Evolutionary conservation across 179 eudicot species (phyloP).

Genomic region (Pouteria campechiana): DNA sequence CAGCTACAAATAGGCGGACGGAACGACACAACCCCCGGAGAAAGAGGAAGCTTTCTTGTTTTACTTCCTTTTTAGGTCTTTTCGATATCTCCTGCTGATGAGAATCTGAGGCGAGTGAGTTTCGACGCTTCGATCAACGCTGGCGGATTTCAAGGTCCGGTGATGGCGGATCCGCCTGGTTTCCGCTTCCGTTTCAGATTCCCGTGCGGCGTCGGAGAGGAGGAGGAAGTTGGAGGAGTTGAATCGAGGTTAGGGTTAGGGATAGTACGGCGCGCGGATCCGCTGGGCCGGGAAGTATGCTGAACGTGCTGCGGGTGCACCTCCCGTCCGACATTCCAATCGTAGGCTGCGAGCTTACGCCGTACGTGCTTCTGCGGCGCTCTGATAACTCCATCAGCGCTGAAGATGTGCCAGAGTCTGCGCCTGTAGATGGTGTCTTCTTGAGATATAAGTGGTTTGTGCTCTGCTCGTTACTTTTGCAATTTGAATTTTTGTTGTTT

Average conservation of each 20-base stretch:
- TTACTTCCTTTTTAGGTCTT: background rate
- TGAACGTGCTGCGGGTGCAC: conserved; percentile 82
- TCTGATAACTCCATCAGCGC: conserved; percentile 44
- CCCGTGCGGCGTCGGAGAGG: conserved; percentile 1
- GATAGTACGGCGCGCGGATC: conserved; percentile 5
- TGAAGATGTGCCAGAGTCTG: conserved; percentile 66
- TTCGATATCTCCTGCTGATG: background rate
- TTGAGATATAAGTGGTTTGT: conserved; percentile 88
- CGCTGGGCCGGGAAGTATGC: conserved; percentile 38
- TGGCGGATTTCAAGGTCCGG: conserved; percentile 41
- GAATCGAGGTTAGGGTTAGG: conserved; percentile 16
- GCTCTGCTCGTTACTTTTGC: background rate
- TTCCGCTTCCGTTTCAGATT: conserved; percentile 22
- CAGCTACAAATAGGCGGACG: no score
- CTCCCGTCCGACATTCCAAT: conserved; percentile 98
- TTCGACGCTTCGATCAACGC: conserved; percentile 24
- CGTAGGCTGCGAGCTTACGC: conserved; percentile 93
- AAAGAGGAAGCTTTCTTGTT: background rate
- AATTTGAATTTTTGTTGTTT: background rate
- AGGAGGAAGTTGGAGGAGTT: conserved; percentile 3
- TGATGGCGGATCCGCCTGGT: conserved; percentile 77
- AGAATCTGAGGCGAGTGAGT: background rate
- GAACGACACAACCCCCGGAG: background rate
- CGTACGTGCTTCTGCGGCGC: conserved; percentile 63
- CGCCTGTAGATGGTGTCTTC: conserved; percentile 69